A percentile compares a stretch with the other conserved stretches of the same genome.
These are phyloP conservation scores for Talaromyces sp. DNA, from an alignment of 2,329 filamentous ascomycete species.

Conservation along the genomic window DNA sequence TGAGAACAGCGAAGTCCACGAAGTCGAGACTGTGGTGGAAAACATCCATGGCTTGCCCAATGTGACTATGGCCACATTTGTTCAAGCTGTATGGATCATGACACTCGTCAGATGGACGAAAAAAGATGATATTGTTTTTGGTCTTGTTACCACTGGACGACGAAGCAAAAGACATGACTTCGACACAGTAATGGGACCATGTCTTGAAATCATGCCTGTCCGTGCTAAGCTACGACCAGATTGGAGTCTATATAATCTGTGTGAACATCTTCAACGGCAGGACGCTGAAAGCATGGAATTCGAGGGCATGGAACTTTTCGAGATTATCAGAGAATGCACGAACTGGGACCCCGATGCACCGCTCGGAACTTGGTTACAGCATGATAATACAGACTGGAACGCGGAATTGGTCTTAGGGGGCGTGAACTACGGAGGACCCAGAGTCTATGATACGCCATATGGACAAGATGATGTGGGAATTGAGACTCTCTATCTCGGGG, in stretches of 20 bases:
- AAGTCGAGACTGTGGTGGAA: background rate
- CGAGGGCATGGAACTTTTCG: background rate
- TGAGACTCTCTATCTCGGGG: background rate
- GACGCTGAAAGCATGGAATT: background rate
- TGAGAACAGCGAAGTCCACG: background rate
- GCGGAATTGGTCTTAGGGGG: background rate
- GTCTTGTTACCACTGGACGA: background rate
- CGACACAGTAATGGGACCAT: background rate
- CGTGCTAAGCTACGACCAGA: background rate
- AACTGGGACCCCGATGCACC: background rate
- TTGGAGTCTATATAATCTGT: background rate
- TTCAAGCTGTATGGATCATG: background rate
- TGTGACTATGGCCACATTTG: background rate
- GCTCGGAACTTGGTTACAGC: background rate
- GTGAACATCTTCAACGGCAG: background rate
- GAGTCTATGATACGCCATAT: background rate
- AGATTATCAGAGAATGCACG: background rate
- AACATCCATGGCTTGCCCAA: background rate
- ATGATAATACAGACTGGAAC: background rate
- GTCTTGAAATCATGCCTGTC: background rate
- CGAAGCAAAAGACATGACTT: background rate
- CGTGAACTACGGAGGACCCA: background rate
- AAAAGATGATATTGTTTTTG: background rate
- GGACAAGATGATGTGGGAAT: background rate
- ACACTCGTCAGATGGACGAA: background rate